Percentiles rank a stretch among this genome's conserved stretches.
These are phyloP conservation scores for Lotus japonicus DNA, from an alignment of 306 rosid genomes.

Conservation along the genomic window DNA sequence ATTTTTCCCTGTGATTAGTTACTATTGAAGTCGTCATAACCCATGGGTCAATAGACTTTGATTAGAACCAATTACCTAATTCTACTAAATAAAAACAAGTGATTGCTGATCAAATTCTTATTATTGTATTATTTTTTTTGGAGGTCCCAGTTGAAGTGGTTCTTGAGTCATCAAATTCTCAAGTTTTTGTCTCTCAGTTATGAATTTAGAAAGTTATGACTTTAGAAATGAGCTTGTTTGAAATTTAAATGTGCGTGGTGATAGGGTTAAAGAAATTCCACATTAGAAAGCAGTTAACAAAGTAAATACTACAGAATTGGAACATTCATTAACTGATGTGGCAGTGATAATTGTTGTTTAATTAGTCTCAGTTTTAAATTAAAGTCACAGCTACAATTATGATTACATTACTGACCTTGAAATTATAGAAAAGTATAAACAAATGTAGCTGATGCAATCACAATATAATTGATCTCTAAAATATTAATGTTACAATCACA, in stretches of 20 bases:
- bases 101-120: conserved; percentile 20
- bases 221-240: background rate
- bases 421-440: no score
- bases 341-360: no score
- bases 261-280: background rate
- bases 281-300: background rate
- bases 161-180: conserved; percentile 53
- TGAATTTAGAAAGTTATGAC: conserved; percentile 16
- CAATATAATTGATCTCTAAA: no score
- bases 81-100: conserved; percentile 16
- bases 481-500: background rate
- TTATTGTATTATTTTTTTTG: conserved; percentile 3
- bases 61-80: conserved; percentile 35
- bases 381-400: no score
- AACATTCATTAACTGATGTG: no score
- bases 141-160: conserved; percentile 39
- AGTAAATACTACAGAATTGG: background rate
- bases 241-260: background rate
- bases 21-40: conserved; percentile 17
- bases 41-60: conserved; percentile 1
- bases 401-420: no score
- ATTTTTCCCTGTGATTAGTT: background rate
- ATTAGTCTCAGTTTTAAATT: background rate
- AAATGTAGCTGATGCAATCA: background rate
- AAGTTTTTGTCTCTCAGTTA: conserved; percentile 5